Base-by-base conservation (phyloP, 2,329 filamentous ascomycete species). In the Penicillium sp. region DNA sequence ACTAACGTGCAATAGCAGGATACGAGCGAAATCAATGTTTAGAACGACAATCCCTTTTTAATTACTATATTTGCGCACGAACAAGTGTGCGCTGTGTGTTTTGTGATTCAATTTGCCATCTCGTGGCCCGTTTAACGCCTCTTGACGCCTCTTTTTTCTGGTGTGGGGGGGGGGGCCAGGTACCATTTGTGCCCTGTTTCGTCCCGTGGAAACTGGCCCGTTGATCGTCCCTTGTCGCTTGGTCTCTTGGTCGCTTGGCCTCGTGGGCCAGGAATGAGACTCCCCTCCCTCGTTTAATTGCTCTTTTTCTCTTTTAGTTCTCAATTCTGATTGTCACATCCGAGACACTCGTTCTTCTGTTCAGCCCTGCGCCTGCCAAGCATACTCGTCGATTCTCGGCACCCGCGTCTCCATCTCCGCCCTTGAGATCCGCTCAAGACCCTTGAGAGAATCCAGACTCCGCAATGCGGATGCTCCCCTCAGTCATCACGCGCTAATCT, bases 391-490 rank as follows among this genome's bases (percentile, higher is more conserved):
- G 38, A 45, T 37, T 57, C 53, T 48, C 53, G 51, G 33, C 57
- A 46, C 45, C 55, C 55, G 55, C 43, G 58, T 45, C 43, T 55
- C 52, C 54, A 59, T 62, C 40, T 51, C 48, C 48, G 48, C 28
- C 30, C 48, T 33, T 22, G 30, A 22, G 48, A 35, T 22, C 48
- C 30, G 53, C 30, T 60, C 58, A 43, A 63, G 56, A 59, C 37
- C 54, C 46, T 48, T 16, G 37, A 55, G 13, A 26, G 43, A 46
- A 14, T 25, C 6, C 25, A 16, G 38, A 62, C 53, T 63, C 64
- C 65, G 64, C 67, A 64, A 69, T 69, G 67, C 62, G 65, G 59
- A 64, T 66, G 57, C 43, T 49, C 26, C 43, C 53, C 49, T n/a
- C 49, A 57, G 52, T 64, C 45, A 59, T 45, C 37, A 61, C 40